These are phyloP conservation scores for Epichloe brachyelytri DNA, from an alignment of 2,329 filamentous ascomycete genomes.

Conservation along the genomic window DNA sequence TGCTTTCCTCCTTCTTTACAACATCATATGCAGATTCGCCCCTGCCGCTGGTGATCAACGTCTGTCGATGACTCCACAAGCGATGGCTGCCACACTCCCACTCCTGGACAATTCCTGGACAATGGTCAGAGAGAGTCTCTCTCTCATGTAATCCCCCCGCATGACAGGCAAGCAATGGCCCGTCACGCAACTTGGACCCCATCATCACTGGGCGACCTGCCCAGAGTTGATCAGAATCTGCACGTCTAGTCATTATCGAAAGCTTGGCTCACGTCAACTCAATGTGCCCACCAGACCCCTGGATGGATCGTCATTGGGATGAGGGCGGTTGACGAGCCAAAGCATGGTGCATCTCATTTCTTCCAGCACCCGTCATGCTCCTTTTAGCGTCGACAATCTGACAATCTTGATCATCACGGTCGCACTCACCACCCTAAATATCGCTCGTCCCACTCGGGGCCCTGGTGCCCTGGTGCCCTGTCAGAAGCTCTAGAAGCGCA, in stretches of 20 bases:
- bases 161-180: background rate
- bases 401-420: constrained; percentile 3
- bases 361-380: constrained; percentile 1
- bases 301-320: background rate
- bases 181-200: background rate
- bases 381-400: constrained; percentile 7
- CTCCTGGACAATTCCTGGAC: no score
- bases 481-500: constrained; percentile 6
- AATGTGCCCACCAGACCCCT: background rate
- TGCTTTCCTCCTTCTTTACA: no score
- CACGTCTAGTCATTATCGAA: background rate
- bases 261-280: background rate
- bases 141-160: no score
- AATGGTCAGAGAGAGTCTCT: no score
- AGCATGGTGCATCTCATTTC: constrained; percentile 1
- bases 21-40: background rate
- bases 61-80: background rate
- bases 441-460: constrained; percentile 2
- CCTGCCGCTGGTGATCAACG: constrained; percentile 1
- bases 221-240: background rate
- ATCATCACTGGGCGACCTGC: background rate
- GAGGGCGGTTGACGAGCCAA: background rate
- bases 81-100: background rate
- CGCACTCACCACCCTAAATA: background rate
- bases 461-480: background rate